These are phyloP conservation scores for Vitis rupestris DNA, from an alignment of 164 flowering plant species.

Conservation along the genomic window DNA sequence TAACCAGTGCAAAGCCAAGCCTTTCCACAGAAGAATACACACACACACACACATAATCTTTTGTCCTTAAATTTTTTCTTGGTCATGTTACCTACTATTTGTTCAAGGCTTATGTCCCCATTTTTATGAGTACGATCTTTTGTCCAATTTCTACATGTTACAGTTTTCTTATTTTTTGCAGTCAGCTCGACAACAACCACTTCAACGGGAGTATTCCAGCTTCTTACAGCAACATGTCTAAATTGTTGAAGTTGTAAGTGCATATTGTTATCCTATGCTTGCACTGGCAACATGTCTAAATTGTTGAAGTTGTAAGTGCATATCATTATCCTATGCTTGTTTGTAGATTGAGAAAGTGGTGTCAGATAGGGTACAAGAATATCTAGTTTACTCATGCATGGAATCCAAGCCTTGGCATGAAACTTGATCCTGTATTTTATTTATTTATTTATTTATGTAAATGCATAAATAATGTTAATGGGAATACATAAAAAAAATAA, in stretches of 20 bases:
- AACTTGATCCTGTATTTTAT: background rate
- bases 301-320: slow-evolving; percentile 80
- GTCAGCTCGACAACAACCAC: slow-evolving; percentile 95
- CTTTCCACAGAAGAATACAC: no score
- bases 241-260: slow-evolving; percentile 80
- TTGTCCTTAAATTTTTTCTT: no score
- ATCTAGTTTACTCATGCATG: background rate
- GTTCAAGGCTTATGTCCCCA: no score
- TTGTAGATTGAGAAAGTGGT: background rate
- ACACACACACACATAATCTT: no score
- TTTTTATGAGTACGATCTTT: no score
- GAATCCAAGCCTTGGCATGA: background rate
- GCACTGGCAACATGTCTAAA: slow-evolving; percentile 47
- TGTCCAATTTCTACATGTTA: no score
- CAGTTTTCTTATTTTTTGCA: slow-evolving; percentile 30
- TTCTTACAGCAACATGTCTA: slow-evolving; percentile 68
- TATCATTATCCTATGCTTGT: background rate
- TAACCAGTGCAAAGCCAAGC: no score
- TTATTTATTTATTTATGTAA: background rate
- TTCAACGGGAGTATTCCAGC: slow-evolving; percentile 78
- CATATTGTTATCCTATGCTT: background rate
- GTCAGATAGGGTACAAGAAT: background rate
- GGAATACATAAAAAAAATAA: no score
- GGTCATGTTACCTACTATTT: no score
- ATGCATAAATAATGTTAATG: background rate